Conservation (phyloP, 2,329 filamentous ascomycete species). For the Neoascochyta sp. region DNA sequence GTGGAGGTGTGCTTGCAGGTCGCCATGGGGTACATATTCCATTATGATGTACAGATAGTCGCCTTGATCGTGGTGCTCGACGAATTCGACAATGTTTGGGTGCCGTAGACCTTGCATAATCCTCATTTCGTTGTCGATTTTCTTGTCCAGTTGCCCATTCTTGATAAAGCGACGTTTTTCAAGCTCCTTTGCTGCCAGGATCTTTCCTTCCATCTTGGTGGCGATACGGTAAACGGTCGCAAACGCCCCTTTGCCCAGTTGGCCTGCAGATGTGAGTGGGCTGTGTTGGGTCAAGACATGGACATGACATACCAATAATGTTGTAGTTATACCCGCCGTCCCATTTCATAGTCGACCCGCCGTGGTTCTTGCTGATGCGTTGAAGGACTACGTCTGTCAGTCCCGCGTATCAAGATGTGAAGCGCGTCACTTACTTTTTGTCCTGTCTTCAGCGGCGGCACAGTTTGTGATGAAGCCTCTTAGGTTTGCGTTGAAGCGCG, state of each 20-base stretch:
- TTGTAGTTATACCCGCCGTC: slow-evolving; percentile 82
- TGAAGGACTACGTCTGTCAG: slow-evolving; percentile 15
- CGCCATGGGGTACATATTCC: slow-evolving; percentile 82
- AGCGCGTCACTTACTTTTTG: slow-evolving; percentile 18
- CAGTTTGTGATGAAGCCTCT: slow-evolving; percentile 57
- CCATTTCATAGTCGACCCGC: slow-evolving; percentile 65
- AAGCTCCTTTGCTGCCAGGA: slow-evolving; percentile 90
- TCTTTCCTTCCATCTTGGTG: slow-evolving; percentile 73
- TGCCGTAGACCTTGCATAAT: slow-evolving; percentile 88
- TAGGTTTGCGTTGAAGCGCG: slow-evolving; percentile 66
- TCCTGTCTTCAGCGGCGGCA: slow-evolving; percentile 23
- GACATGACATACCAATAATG: slow-evolving; percentile 49
- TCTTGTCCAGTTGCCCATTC: slow-evolving; percentile 82
- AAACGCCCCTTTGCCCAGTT: slow-evolving; percentile 91
- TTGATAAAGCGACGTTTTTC: slow-evolving; percentile 93
- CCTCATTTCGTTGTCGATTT: slow-evolving; percentile 93
- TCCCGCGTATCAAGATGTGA: too few species aligned
- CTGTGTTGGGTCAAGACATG: neutral
- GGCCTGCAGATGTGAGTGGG: slow-evolving; percentile 43
- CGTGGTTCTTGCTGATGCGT: slow-evolving; percentile 25
- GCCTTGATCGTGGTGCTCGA: slow-evolving; percentile 81
- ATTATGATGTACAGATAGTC: slow-evolving; percentile 91
- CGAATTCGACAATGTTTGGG: slow-evolving; percentile 85
- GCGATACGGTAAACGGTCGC: slow-evolving; percentile 90
- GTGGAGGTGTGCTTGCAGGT: slow-evolving; percentile 71